These are phyloP conservation scores for Monilinia fructigena DNA, from an alignment of 2,329 filamentous ascomycete genomes.

Conservation along the genomic window DNA sequence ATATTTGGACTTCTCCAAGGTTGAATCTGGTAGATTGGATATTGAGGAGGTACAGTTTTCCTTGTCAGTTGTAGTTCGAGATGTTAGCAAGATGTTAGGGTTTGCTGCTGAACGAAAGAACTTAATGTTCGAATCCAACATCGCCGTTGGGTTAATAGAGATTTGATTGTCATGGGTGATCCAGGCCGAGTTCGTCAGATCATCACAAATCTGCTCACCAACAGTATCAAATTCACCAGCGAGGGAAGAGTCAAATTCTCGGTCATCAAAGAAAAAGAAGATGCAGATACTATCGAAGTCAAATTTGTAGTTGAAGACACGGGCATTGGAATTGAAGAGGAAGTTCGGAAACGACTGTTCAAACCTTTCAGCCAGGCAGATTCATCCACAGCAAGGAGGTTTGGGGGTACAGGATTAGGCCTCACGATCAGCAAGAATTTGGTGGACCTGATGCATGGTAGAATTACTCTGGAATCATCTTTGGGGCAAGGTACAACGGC, in stretches of 20 bases:
- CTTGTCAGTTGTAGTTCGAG: conserved; percentile 67
- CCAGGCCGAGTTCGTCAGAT: conserved; percentile 77
- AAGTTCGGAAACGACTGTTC: conserved; percentile 70
- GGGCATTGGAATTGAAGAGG: conserved; percentile 78
- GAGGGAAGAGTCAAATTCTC: conserved; percentile 67
- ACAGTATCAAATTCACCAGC: conserved; percentile 73
- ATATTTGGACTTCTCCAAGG: conserved; percentile 79
- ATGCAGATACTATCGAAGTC: conserved; percentile 62
- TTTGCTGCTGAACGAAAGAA: conserved; percentile 82
- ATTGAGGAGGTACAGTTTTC: conserved; percentile 80
- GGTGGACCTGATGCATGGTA: conserved; percentile 74
- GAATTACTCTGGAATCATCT: conserved; percentile 68
- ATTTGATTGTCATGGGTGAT: conserved; percentile 81
- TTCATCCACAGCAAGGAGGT: conserved; percentile 73
- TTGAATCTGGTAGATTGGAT: conserved; percentile 73
- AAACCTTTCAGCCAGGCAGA: conserved; percentile 82
- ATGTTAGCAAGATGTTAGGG: conserved; percentile 83
- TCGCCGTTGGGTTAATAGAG: conserved; percentile 55
- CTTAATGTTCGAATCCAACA: conserved; percentile 66
- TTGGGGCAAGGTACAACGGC: conserved; percentile 69
- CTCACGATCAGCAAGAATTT: conserved; percentile 80
- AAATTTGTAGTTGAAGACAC: conserved; percentile 74
- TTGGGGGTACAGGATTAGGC: conserved; percentile 75
- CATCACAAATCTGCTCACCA: conserved; percentile 74
- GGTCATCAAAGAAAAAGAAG: conserved; percentile 63